phyloP scores from a whole-genome alignment of 345 rosid species.

The Eucalyptus paniculata region DNA sequence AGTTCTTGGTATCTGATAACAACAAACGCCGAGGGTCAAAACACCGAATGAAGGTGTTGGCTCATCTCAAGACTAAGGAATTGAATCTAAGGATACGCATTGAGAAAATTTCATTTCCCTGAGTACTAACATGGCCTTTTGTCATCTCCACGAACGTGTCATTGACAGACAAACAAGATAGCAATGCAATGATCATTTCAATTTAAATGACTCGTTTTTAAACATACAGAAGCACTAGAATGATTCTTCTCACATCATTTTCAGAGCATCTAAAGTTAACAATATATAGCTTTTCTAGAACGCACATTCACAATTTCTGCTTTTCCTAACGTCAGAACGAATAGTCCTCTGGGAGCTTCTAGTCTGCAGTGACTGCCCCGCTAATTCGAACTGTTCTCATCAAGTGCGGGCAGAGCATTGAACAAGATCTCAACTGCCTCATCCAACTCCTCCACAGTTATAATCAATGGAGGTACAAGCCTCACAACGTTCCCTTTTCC shows the following conservation, averaged over 20 bases:
- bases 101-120: neutral
- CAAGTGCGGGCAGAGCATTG: constrained; percentile 6
- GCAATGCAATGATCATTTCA: neutral
- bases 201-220: neutral
- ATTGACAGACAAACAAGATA: neutral
- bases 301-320: neutral
- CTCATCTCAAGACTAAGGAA: neutral
- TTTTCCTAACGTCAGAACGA: neutral
- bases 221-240: neutral
- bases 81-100: neutral
- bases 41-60: neutral
- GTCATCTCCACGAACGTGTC: neutral
- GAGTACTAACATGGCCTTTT: neutral
- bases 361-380: neutral
- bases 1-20: neutral
- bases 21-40: neutral
- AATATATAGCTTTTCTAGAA: neutral
- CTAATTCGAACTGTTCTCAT: neutral
- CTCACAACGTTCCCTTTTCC: constrained; percentile 87
- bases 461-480: constrained; percentile 80
- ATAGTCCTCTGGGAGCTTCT: neutral
- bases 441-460: constrained; percentile 58
- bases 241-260: neutral
- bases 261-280: neutral
- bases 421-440: constrained; percentile 48